Evolutionary conservation across 1,139 yeast species (phyloP).

Genomic region (Pneumocystis jirovecii): DNA sequence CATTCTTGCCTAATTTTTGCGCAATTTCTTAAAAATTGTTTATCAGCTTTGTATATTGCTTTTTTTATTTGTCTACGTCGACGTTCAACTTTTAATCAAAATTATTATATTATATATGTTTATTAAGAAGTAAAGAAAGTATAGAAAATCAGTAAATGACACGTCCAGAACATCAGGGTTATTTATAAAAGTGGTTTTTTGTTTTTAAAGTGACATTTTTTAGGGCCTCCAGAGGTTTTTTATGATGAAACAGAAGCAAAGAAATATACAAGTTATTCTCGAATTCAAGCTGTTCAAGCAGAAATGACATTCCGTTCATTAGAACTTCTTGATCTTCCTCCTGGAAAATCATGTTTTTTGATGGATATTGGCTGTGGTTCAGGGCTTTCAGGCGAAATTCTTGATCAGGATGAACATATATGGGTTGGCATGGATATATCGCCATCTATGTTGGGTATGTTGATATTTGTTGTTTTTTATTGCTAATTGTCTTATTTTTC

Average conservation of each 20-base stretch:
- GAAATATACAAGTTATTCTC: slow-evolving; percentile 80
- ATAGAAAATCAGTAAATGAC: not conserved
- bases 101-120: not conserved
- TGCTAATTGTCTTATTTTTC: slow-evolving; percentile 22
- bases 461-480: not conserved
- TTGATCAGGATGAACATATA: slow-evolving; percentile 82
- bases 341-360: slow-evolving; percentile 39
- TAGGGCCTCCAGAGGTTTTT: slow-evolving; percentile 25
- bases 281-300: slow-evolving; percentile 96
- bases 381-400: slow-evolving; percentile 85
- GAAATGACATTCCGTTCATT: slow-evolving; percentile 90
- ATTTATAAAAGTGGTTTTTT: not conserved
- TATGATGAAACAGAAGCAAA: slow-evolving; percentile 79
- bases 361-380: slow-evolving; percentile 97
- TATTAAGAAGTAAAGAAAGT: not conserved
- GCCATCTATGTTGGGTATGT: slow-evolving; percentile 51
- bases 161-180: not conserved
- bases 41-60: too few relatives aligned
- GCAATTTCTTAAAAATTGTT: not conserved
- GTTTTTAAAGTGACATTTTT: not conserved
- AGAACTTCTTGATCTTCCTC: slow-evolving; percentile 62
- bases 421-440: slow-evolving; percentile 98
- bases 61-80: not conserved
- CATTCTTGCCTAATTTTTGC: not conserved
- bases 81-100: not conserved